Evolutionary conservation across 177 flowering plant species (phyloP).

Genomic region (Vitis hybrid): DNA sequence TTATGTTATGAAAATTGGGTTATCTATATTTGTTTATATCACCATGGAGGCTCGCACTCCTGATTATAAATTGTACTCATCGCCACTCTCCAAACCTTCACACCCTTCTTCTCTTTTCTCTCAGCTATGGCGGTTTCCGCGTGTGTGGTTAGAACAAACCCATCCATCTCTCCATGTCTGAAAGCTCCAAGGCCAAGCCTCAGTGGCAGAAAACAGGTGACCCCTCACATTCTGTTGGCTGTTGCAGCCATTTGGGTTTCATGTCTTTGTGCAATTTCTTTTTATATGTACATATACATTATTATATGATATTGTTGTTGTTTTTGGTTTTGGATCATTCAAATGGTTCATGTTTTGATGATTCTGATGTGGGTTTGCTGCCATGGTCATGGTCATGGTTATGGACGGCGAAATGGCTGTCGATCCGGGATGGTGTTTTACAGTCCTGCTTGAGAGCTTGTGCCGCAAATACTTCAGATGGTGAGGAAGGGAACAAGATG

Average conservation of each 20-base stretch:
- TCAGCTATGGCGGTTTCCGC: slow-evolving; percentile 29
- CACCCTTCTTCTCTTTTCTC: background rate
- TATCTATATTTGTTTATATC: no score
- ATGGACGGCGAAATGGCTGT: slow-evolving; percentile 3
- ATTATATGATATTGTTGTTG: background rate
- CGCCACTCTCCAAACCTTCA: background rate
- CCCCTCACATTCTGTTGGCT: background rate
- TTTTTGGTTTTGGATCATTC: slow-evolving; percentile 1
- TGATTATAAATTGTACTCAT: no score
- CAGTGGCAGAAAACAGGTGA: slow-evolving; percentile 25
- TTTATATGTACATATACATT: background rate
- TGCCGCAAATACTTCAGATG: slow-evolving; percentile 28
- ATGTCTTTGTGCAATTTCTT: background rate
- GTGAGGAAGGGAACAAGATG: slow-evolving; percentile 34
- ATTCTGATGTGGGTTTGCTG: background rate
- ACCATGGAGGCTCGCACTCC: no score
- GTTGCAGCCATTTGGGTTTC: slow-evolving; percentile 1
- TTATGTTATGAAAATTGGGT: no score
- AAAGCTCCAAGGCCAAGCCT: slow-evolving; percentile 9
- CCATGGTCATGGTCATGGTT: background rate
- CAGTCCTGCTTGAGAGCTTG: slow-evolving; percentile 55
- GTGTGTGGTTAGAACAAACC: slow-evolving; percentile 7
- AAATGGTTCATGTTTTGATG: background rate
- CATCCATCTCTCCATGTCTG: slow-evolving; percentile 13
- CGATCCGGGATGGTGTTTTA: slow-evolving; percentile 4